Conservation (phyloP, 2,329 filamentous ascomycete species). For the Neopestalotiopsis sp. region DNA sequence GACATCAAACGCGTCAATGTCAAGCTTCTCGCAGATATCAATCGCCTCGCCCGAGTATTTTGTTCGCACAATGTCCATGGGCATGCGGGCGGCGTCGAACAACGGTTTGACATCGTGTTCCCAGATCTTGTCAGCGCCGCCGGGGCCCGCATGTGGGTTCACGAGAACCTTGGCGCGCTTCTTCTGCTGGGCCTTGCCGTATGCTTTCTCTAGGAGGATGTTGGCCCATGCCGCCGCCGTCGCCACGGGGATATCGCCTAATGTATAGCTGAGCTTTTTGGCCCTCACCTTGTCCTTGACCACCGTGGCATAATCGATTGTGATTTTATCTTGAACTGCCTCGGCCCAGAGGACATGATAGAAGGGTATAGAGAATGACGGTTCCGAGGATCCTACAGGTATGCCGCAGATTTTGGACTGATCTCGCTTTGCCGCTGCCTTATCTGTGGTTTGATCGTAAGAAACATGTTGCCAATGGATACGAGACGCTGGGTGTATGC, state of each 20-base stretch:
- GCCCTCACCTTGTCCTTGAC: constrained; percentile 66
- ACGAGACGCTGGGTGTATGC: no score
- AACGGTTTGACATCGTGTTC: constrained; percentile 78
- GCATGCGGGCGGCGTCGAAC: constrained; percentile 80
- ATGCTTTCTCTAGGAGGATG: constrained; percentile 71
- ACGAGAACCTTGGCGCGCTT: constrained; percentile 88
- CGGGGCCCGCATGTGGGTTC: constrained; percentile 90
- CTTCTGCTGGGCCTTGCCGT: constrained; percentile 68
- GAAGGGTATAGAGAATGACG: constrained; percentile 63
- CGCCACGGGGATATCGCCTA: constrained; percentile 46
- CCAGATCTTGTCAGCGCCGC: constrained; percentile 76
- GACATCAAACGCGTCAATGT: constrained; percentile 82
- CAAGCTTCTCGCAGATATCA: constrained; percentile 75
- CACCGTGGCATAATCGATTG: constrained; percentile 73
- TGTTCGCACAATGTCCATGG: constrained; percentile 76
- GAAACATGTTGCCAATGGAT: background rate
- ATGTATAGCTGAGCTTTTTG: constrained; percentile 64
- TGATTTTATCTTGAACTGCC: constrained; percentile 62
- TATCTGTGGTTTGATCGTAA: constrained; percentile 27
- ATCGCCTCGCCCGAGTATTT: constrained; percentile 77
- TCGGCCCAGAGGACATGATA: constrained; percentile 88
- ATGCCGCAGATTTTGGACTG: constrained; percentile 34
- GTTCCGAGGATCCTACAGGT: constrained; percentile 25
- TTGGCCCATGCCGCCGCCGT: constrained; percentile 66
- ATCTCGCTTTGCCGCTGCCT: constrained; percentile 26